A percentile compares a stretch with the other conserved stretches of the same genome.
Conservation (phyloP, 108 stramenopile genomes). For the Pseudonitzschia pungens region DNA sequence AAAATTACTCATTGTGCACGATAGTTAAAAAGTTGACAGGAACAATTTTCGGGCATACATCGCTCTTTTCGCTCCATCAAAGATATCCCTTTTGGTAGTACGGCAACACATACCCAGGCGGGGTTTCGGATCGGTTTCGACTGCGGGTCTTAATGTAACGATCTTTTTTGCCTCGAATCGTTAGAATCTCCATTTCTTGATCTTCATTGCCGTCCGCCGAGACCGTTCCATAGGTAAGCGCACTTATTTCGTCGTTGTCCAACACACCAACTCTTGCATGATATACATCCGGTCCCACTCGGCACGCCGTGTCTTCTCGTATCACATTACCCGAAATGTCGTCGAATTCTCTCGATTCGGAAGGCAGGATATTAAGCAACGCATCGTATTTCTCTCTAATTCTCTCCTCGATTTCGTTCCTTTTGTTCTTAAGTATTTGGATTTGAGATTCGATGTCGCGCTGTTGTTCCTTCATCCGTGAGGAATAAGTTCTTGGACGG, state of each 20-base stretch:
- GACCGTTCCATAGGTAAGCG: neutral
- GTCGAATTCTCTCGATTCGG: neutral
- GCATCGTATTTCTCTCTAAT: neutral
- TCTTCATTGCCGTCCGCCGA: neutral
- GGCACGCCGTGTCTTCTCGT: neutral
- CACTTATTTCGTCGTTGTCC: neutral
- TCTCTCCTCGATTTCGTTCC: neutral
- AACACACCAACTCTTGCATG: neutral
- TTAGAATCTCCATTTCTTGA: neutral
- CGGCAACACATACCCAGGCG: neutral
- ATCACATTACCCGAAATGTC: neutral
- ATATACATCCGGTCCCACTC: neutral
- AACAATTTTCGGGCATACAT: neutral
- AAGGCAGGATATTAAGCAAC: neutral
- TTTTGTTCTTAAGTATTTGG: neutral
- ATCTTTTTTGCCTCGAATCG: neutral
- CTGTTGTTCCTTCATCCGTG: neutral
- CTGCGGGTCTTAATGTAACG: neutral
- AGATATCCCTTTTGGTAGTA: neutral
- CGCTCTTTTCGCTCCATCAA: neutral
- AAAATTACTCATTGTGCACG: too few species aligned
- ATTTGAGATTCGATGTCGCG: conserved; percentile 2
- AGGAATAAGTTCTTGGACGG: neutral
- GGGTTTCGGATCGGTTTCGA: neutral
- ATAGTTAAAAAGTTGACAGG: too few species aligned